phyloP scores from a whole-genome alignment of 2,329 filamentous ascomycete genomes.

The Ophiocordyceps robertsii region DNA sequence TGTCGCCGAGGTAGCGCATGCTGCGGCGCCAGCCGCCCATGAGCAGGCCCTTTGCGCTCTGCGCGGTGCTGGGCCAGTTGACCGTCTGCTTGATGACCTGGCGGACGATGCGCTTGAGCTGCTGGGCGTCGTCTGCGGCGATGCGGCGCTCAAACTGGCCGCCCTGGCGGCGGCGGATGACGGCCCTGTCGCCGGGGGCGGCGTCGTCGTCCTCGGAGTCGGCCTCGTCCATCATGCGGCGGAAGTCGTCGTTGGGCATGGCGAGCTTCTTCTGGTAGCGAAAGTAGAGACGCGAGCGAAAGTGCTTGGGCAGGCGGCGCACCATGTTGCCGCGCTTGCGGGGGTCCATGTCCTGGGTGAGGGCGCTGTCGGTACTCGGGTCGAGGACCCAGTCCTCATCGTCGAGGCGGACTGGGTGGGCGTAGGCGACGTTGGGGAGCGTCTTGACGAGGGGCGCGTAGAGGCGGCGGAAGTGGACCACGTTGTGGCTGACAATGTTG shows the following conservation, averaged over 20 bases:
- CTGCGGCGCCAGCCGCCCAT: slow-evolving; percentile 63
- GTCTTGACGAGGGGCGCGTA: slow-evolving; percentile 84
- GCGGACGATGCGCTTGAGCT: slow-evolving; percentile 58
- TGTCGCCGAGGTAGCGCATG: slow-evolving; percentile 69
- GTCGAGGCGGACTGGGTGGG: slow-evolving; percentile 33
- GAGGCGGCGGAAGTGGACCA: slow-evolving; percentile 79
- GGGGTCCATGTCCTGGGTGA: slow-evolving; percentile 88
- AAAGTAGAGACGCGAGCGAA: slow-evolving; percentile 85
- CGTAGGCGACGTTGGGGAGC: slow-evolving; percentile 76
- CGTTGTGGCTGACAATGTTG: slow-evolving; percentile 88
- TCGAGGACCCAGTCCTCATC: slow-evolving; percentile 27
- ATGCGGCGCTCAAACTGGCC: slow-evolving; percentile 81
- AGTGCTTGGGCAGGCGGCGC: slow-evolving; percentile 70
- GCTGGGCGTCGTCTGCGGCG: slow-evolving; percentile 50
- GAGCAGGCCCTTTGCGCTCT: slow-evolving; percentile 72
- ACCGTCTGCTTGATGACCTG: slow-evolving; percentile 77
- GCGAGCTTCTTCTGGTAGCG: slow-evolving; percentile 84
- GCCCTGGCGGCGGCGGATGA: slow-evolving; percentile 47
- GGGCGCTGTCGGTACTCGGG: slow-evolving; percentile 44
- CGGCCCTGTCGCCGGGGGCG: slow-evolving; percentile 23
- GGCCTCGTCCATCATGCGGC: slow-evolving; percentile 63
- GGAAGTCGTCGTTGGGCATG: slow-evolving; percentile 73
- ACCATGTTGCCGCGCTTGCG: slow-evolving; percentile 92
- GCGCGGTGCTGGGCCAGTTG: slow-evolving; percentile 79
- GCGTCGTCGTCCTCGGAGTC: slow-evolving; percentile 55